These are phyloP conservation scores for Gliomastix tumulicola DNA, from an alignment of 2,329 filamentous ascomycete genomes.

Conservation along the genomic window DNA sequence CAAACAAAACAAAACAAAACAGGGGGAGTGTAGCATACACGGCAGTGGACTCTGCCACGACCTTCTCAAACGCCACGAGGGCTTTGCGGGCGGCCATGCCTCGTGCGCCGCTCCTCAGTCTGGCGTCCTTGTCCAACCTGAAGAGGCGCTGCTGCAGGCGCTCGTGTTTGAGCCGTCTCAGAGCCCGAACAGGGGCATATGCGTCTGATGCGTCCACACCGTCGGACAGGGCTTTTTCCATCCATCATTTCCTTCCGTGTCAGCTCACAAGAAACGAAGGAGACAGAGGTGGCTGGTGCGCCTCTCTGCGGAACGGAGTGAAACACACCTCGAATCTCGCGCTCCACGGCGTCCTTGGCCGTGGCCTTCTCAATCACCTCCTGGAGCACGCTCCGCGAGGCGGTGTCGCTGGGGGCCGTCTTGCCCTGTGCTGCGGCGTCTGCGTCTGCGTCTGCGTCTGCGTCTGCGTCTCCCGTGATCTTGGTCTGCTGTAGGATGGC, in stretches of 20 bases:
- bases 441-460: slow-evolving; percentile 19
- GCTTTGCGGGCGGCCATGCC: slow-evolving; percentile 72
- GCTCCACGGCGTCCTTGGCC: slow-evolving; percentile 47
- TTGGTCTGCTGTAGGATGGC: slow-evolving; percentile 64
- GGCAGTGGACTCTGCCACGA: slow-evolving; percentile 48
- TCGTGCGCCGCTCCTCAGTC: slow-evolving; percentile 65
- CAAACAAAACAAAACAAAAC: neutral
- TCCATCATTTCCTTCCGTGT: too few species aligned
- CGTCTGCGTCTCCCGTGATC: slow-evolving; percentile 12
- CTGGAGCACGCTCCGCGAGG: slow-evolving; percentile 46
- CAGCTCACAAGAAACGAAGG: neutral
- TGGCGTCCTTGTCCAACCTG: slow-evolving; percentile 65
- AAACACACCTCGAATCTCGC: slow-evolving; percentile 50
- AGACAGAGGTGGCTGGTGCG: too few species aligned
- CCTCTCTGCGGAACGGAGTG: too few species aligned
- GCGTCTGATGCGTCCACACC: slow-evolving; percentile 52
- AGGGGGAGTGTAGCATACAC: slow-evolving; percentile 31
- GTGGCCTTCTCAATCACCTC: slow-evolving; percentile 59
- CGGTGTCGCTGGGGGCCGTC: slow-evolving; percentile 6
- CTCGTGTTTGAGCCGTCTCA: slow-evolving; percentile 56
- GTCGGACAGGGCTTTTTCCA: slow-evolving; percentile 47
- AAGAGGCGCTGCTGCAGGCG: slow-evolving; percentile 58
- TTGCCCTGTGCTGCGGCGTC: neutral
- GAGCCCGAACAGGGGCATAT: slow-evolving; percentile 49
- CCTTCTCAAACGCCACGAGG: slow-evolving; percentile 61